Percentiles rank a stretch among this genome's conserved stretches.
Conservation (phyloP, 805 yeast genomes). For the Metschnikowia anglica region DNA sequence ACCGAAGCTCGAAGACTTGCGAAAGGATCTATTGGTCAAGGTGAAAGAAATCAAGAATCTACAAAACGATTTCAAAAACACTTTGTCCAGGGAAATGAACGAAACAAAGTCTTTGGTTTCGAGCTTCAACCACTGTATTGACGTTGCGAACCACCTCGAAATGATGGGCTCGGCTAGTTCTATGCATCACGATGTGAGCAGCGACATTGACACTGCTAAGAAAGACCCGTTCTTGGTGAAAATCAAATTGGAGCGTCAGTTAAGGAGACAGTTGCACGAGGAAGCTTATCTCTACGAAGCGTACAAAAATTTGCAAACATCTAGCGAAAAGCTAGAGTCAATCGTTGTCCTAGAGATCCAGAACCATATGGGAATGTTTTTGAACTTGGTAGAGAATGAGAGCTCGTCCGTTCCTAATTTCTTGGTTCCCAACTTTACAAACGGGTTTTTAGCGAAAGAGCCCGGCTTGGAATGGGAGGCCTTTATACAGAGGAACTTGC, state of each 20-base stretch:
- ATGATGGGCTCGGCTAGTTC: slow-evolving; percentile 18
- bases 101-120: slow-evolving; percentile 42
- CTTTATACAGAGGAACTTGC: slow-evolving; percentile 66
- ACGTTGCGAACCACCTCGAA: slow-evolving; percentile 51
- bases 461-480: slow-evolving; percentile 87
- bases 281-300: slow-evolving; percentile 90
- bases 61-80: slow-evolving; percentile 81
- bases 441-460: slow-evolving; percentile 66
- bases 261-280: slow-evolving; percentile 74
- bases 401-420: slow-evolving; percentile 68
- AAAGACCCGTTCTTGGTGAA: slow-evolving; percentile 84
- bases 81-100: slow-evolving; percentile 57
- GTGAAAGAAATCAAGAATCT: slow-evolving; percentile 83
- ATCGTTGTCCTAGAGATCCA: slow-evolving; percentile 87
- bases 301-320: slow-evolving; percentile 76
- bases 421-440: slow-evolving; percentile 57
- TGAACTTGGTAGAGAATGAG: slow-evolving; percentile 68
- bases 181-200: slow-evolving; percentile 15
- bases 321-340: slow-evolving; percentile 83
- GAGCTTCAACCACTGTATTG: slow-evolving; percentile 60
- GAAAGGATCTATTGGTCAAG: slow-evolving; percentile 73
- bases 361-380: slow-evolving; percentile 70
- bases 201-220: slow-evolving; percentile 35
- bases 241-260: slow-evolving; percentile 68
- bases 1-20: slow-evolving; percentile 56